Evolutionary conservation across 2,329 filamentous ascomycete species (phyloP).

Genomic region (Cladorrhinum sp.): DNA sequence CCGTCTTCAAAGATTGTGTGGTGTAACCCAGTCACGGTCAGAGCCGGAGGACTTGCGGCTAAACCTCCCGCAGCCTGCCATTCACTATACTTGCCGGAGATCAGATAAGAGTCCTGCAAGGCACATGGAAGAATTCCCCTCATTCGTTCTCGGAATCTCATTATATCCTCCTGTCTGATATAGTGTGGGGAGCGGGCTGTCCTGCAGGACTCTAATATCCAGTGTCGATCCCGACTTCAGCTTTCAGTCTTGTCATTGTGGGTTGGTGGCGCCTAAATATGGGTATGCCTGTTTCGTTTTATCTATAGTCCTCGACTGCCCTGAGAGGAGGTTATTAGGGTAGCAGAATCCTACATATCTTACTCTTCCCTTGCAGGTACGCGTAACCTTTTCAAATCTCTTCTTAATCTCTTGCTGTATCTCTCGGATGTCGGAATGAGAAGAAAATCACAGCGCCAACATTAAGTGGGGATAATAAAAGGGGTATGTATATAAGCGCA

Average conservation of each 20-base stretch:
- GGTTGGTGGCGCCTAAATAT: background rate
- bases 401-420: background rate
- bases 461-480: background rate
- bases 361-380: background rate
- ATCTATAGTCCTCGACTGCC: background rate
- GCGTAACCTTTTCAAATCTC: background rate
- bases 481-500: background rate
- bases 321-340: background rate
- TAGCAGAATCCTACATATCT: background rate
- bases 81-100: background rate
- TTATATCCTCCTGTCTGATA: background rate
- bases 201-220: background rate
- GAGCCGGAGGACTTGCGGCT: background rate
- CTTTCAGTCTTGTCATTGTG: background rate
- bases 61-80: background rate
- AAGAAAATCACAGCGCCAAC: background rate
- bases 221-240: background rate
- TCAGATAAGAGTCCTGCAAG: background rate
- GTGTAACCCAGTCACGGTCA: background rate
- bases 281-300: background rate
- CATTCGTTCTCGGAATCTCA: no score
- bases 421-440: background rate
- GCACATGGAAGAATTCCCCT: background rate
- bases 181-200: background rate
- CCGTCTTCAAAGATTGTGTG: background rate